Conservation (phyloP, 139 green algal species). For the Deuterostichococcus epilithicus region DNA sequence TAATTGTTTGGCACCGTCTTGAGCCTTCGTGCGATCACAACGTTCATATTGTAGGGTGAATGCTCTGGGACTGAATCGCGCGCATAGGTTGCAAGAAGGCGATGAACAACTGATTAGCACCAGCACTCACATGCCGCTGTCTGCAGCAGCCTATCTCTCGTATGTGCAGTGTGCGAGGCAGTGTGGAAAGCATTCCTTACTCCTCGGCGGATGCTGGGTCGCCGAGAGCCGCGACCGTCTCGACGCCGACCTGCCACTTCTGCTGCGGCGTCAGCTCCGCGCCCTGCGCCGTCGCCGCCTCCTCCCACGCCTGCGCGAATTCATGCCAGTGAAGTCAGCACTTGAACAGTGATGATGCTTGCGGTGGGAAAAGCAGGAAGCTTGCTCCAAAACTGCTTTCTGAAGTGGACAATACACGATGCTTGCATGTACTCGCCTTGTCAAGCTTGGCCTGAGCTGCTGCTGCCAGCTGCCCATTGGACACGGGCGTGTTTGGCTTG, state of each 20-base stretch:
- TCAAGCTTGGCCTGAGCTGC: slow-evolving; percentile 30
- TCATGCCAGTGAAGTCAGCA: not conserved
- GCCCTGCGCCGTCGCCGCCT: not conserved
- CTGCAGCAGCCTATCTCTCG: no score
- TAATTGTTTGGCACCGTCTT: slow-evolving; percentile 79
- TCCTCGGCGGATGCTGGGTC: slow-evolving; percentile 48
- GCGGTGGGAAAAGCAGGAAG: no score
- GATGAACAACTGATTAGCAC: no score
- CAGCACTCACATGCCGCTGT: no score
- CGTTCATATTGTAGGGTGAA: not conserved
- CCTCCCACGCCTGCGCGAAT: slow-evolving; percentile 14
- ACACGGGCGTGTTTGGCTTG: slow-evolving; percentile 53
- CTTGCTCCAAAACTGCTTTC: no score
- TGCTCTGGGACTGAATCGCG: not conserved
- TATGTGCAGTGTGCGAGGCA: no score
- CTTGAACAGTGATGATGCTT: not conserved
- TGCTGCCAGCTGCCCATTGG: slow-evolving; percentile 26
- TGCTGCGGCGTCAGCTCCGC: slow-evolving; percentile 29
- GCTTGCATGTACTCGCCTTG: not conserved
- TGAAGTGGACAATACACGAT: no score
- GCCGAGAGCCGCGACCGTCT: slow-evolving; percentile 50
- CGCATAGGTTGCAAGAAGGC: not conserved
- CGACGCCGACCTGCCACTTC: slow-evolving; percentile 57
- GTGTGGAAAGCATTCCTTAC: no score
- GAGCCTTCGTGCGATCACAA: slow-evolving; percentile 36